Evolutionary conservation across 306 rosid species (phyloP).

Genomic region (Quercus cerris): DNA sequence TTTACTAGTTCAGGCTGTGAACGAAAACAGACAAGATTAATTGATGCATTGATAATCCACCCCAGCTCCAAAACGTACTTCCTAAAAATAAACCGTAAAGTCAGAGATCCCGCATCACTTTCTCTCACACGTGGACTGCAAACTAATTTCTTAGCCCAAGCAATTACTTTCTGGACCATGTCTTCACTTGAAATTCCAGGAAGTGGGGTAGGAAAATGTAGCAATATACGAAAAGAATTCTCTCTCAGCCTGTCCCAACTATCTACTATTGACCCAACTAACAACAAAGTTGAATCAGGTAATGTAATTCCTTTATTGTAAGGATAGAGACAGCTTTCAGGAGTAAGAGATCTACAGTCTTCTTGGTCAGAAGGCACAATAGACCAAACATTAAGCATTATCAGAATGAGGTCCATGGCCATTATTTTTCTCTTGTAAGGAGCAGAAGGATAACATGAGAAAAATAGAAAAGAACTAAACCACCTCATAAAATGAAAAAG

Average conservation of each 20-base stretch:
- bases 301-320: slow-evolving; percentile 70
- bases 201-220: slow-evolving; percentile 87
- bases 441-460: slow-evolving; percentile 96
- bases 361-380: slow-evolving; percentile 48
- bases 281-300: slow-evolving; percentile 73
- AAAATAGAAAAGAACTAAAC: slow-evolving; percentile 89
- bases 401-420: slow-evolving; percentile 83
- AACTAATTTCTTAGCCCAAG: slow-evolving; percentile 81
- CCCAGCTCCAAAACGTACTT: slow-evolving; percentile 88
- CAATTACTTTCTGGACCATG: slow-evolving; percentile 55
- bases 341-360: slow-evolving; percentile 26
- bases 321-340: slow-evolving; percentile 54
- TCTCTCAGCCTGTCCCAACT: slow-evolving; percentile 99
- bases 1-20: slow-evolving; percentile 37
- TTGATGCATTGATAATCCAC: slow-evolving; percentile 60
- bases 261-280: slow-evolving; percentile 91
- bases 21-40: slow-evolving; percentile 37
- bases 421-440: slow-evolving; percentile 96
- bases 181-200: slow-evolving; percentile 80
- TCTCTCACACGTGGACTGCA: slow-evolving; percentile 99
- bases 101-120: slow-evolving; percentile 96
- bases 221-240: slow-evolving; percentile 77
- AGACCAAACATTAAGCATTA: slow-evolving; percentile 88
- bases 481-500: slow-evolving; percentile 93
- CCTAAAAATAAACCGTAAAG: slow-evolving; percentile 77